Percentiles rank a stretch among this genome's conserved stretches.
Conservation (phyloP, 371 early-diverging fungal genomes). For the Mucor sp. region DNA sequence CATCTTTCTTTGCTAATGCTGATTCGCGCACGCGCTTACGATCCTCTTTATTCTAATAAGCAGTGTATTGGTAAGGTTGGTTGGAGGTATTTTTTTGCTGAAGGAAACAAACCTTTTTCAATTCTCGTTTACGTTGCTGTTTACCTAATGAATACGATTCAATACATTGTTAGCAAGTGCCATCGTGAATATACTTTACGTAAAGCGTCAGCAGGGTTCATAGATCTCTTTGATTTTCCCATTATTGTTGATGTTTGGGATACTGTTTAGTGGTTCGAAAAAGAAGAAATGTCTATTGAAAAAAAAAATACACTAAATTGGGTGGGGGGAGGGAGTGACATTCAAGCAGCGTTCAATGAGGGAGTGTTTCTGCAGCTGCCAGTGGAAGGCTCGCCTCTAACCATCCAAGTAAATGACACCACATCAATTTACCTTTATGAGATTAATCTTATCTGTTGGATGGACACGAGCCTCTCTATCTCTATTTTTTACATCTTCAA, state of each 20-base stretch:
- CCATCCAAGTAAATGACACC: neutral
- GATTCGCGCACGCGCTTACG: constrained; percentile 55
- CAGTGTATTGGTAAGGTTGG: neutral
- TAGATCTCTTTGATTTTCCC: constrained; percentile 49
- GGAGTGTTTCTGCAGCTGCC: neutral
- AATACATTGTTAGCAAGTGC: too few species aligned
- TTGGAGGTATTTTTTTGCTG: neutral
- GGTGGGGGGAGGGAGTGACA: neutral
- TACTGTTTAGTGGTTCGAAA: neutral
- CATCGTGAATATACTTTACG: constrained; percentile 28
- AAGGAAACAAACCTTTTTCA: constrained; percentile 54
- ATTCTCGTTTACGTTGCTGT: constrained; percentile 63
- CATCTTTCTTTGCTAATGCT: constrained; percentile 55
- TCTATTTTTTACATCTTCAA: too few species aligned
- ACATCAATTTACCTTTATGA: neutral
- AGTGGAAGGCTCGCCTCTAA: neutral
- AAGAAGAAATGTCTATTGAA: neutral
- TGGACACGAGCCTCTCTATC: too few species aligned
- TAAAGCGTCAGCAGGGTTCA: constrained; percentile 55
- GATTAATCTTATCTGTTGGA: neutral
- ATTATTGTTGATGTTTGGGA: constrained; percentile 12
- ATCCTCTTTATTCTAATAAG: constrained; percentile 62
- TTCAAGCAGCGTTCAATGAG: neutral
- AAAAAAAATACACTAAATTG: neutral
- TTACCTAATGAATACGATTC: constrained; percentile 44